These are phyloP conservation scores for Haematococcus sp. DNA, from an alignment of 139 green algal genomes.

Conservation along the genomic window DNA sequence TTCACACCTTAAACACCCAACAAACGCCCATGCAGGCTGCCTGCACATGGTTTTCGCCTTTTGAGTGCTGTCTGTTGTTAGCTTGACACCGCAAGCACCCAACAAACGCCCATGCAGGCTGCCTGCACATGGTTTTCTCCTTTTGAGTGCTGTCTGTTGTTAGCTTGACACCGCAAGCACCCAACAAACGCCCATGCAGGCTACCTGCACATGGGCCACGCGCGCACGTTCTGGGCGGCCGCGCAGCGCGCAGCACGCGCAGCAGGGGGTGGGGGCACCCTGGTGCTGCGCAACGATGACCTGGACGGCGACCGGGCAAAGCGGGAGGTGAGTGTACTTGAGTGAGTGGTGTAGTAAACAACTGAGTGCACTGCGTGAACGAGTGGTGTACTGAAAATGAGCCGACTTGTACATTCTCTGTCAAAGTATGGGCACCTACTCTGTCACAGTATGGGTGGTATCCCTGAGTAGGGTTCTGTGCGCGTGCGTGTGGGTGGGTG, in stretches of 20 bases:
- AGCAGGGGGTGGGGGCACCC: constrained; percentile 51
- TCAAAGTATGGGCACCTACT: no score
- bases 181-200: constrained; percentile 39
- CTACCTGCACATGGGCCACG: constrained; percentile 83
- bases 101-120: constrained; percentile 44
- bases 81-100: no score
- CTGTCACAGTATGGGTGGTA: no score
- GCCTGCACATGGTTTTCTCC: constrained; percentile 87
- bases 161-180: no score
- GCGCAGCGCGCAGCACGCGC: constrained; percentile 72
- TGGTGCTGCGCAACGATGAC: constrained; percentile 85
- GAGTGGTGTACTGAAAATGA: no score
- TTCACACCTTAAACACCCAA: no score
- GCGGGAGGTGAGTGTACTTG: constrained; percentile 61
- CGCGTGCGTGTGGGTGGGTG: no score
- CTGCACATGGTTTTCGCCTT: constrained; percentile 82
- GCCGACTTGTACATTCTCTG: no score
- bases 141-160: no score
- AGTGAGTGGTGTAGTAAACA: no score
- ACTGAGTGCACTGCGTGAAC: no score
- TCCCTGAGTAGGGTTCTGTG: no score
- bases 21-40: constrained; percentile 53
- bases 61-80: constrained; percentile 82
- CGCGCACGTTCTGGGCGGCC: constrained; percentile 86
- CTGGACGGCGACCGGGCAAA: constrained; percentile 82